Percentiles rank a stretch among this genome's conserved stretches.
phyloP scores from a whole-genome alignment of 495 filamentous ascomycete species.

The Penicillium soppii region DNA sequence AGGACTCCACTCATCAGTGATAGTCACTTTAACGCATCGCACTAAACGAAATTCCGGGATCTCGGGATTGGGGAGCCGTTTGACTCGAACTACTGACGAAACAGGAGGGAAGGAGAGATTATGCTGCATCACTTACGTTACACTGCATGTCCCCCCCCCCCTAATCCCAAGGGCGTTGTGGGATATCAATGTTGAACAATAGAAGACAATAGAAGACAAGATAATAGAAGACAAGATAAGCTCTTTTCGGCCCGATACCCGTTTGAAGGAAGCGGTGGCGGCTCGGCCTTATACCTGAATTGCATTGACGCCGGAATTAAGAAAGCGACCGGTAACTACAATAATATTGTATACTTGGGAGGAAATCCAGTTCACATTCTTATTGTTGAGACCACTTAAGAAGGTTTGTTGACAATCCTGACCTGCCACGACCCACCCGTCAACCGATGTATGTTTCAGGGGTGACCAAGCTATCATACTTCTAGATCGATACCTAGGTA shows the following conservation, averaged over 20 bases:
- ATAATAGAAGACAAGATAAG: neutral
- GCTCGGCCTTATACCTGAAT: neutral
- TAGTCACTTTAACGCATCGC: neutral
- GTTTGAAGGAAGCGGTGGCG: neutral
- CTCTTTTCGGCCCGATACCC: slow-evolving; percentile 1
- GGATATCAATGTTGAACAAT: neutral
- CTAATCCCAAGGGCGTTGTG: neutral
- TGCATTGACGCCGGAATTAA: neutral
- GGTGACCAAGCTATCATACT: slow-evolving; percentile 12
- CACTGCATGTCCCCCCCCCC: neutral
- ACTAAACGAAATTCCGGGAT: slow-evolving; percentile 6
- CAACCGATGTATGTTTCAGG: neutral
- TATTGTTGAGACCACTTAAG: too few relatives aligned
- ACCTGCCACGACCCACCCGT: neutral
- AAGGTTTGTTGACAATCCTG: too few relatives aligned
- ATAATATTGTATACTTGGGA: too few relatives aligned
- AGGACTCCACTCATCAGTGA: neutral
- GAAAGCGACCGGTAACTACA: neutral
- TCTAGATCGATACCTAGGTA: too few relatives aligned
- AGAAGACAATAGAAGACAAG: neutral
- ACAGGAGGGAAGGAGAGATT: neutral
- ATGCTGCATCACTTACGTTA: neutral
- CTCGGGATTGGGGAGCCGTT: neutral
- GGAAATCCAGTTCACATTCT: too few relatives aligned
- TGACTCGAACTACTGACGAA: neutral